Evolutionary conservation across 1,284 basidiomycete species (phyloP), one percentile per base, ranked within the genome.

Genomic region (Heliocybe sulcata): DNA sequence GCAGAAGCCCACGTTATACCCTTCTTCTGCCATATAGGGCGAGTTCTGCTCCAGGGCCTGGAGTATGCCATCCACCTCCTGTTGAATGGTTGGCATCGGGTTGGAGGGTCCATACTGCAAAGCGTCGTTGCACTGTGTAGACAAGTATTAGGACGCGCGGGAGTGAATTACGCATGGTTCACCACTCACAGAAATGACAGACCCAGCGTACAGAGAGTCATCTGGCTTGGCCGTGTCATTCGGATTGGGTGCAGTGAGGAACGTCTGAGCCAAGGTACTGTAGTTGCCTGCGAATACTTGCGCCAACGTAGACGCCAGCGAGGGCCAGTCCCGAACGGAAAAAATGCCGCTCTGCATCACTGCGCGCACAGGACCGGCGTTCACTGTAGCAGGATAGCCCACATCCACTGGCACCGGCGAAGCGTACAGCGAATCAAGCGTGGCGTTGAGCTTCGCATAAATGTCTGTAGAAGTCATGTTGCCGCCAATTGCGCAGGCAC

Each of bases 351-450:
- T 11, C 47, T 29, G 23, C 4, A 49, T 8, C n/a, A 25, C 47
- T 4, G 6, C 47, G 6, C 47, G 47, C 22, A 29, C 10, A 25
- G 12, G 47, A 25, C 47, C 14, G 47, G 52, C 52, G 22, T 31
- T 16, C 3, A 31, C 52, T 12, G 35, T 26, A 3, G 35, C 52
- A n/a, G 52, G 52, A 23, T 27, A n/a, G 33, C 22, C 31, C 3
- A 53, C 20, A 35, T 45, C 11, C 14, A 35, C 52, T 2, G 35
- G 16, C 20, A 38, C 33, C n/a, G 52, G 52, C 16, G 19, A 23
- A 26, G 52, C 31, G 35, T 53, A 53, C 11, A 53, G 52, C 16
- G 52, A 38, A 35, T 53, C 52, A 4, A 53, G 19, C 3, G 35
- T 23, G 20, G 4, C 29, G 23, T 53, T 35, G 19, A 53, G 38